phyloP scores from a whole-genome alignment of 192 early-diverging fungal genomes.

The Hyaloraphidium curvatum region DNA sequence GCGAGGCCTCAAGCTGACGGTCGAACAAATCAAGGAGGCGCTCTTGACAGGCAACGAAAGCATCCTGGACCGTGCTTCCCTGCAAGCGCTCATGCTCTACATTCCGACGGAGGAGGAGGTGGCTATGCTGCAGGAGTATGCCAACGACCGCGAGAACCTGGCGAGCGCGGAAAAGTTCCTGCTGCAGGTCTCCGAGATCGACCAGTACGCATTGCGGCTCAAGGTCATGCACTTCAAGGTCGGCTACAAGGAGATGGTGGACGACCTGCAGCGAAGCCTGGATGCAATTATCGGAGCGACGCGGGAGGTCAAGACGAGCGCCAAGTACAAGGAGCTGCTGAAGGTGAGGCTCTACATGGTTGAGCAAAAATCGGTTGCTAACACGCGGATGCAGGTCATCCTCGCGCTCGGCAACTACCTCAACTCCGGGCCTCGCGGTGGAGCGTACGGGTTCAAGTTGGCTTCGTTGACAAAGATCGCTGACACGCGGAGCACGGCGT shows the following conservation, averaged over 20 bases:
- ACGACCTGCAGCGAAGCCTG: not conserved
- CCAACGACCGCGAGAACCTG: not conserved
- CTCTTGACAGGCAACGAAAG: not conserved
- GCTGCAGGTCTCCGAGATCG: conserved; percentile 1
- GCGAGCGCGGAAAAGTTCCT: not conserved
- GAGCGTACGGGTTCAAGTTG: conserved; percentile 5
- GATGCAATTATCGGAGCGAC: not conserved
- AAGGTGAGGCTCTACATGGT: too few relatives aligned
- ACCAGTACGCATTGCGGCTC: not conserved
- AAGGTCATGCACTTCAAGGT: conserved; percentile 3
- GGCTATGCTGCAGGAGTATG: not conserved
- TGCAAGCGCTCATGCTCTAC: not conserved
- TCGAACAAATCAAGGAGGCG: conserved; percentile 1
- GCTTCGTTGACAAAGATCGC: not conserved
- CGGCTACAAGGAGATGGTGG: conserved; percentile 1
- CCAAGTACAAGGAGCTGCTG: not conserved
- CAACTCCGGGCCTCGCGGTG: conserved; percentile 3
- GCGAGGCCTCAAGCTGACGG: not conserved
- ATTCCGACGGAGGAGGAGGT: conserved; percentile 2
- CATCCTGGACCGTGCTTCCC: not conserved
- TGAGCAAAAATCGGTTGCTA: too few relatives aligned
- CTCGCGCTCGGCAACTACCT: conserved; percentile 5
- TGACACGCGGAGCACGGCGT: not conserved
- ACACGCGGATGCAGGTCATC: not conserved
- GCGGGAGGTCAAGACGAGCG: not conserved